These are phyloP conservation scores for Xylaria curta DNA, from an alignment of 495 filamentous ascomycete genomes.

Conservation along the genomic window DNA sequence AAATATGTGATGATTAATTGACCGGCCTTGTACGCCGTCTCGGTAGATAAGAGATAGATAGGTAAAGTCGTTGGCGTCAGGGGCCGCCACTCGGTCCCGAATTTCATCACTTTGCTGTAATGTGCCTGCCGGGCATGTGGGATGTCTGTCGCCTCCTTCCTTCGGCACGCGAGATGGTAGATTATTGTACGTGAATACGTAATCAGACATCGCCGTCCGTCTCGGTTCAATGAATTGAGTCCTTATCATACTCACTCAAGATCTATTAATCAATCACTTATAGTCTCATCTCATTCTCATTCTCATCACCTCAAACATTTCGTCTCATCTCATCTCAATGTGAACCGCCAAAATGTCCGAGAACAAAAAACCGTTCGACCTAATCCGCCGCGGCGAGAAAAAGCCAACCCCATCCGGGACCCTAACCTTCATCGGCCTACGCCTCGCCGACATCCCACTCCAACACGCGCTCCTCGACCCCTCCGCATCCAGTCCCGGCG, in stretches of 20 bases:
- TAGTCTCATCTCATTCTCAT: not conserved
- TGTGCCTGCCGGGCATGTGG: not conserved
- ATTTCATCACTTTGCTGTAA: not conserved
- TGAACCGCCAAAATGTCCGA: conserved; percentile 5
- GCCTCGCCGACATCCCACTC: conserved; percentile 60
- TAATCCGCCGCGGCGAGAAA: conserved; percentile 47
- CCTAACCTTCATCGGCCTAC: conserved; percentile 62
- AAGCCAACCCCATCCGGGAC: conserved; percentile 54
- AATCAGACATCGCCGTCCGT: not conserved
- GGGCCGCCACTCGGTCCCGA: conserved; percentile 11
- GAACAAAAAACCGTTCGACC: conserved; percentile 32
- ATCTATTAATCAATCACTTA: not conserved
- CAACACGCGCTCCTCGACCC: conserved; percentile 58
- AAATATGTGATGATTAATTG: not conserved
- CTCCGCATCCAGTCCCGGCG: conserved; percentile 33
- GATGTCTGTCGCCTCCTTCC: not conserved
- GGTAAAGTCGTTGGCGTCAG: not conserved
- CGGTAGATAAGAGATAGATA: not conserved
- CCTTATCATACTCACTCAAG: not conserved
- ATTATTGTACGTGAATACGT: not conserved
- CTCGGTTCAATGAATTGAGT: not conserved
- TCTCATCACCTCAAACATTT: not conserved
- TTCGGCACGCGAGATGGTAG: not conserved
- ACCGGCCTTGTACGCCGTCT: not conserved
- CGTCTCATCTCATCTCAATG: conserved; percentile 7